Base-by-base conservation (phyloP, 768 basidiomycete genomes). In the Phylloporus scabripes region DNA sequence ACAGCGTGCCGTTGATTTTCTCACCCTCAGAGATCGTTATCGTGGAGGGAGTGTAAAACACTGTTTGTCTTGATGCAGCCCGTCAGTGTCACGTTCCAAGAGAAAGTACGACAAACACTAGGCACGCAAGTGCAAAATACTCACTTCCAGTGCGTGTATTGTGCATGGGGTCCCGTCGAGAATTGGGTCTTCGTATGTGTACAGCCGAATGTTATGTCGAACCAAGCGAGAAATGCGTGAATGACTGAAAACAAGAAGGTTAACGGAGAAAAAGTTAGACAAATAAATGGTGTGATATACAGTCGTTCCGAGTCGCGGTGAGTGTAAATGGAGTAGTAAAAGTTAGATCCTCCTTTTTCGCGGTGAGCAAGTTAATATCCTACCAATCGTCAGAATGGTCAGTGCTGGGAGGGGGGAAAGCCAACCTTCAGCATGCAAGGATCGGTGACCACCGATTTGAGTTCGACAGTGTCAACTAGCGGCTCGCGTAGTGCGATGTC, bases 221-320 rank as follows among this genome's bases (percentile, higher is more conserved):
- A 99, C 96, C 96, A 99, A 29, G 92, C 93, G 43, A 99, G 82
- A 83, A 97, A 96, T 20, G 96, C 96, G 64, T 99, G 96, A 23
- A 92, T 77, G 65, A 94, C 94, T 98, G 49, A 32, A 38, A 42
- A 36, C 53, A 40, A 48, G 23, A 3, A 31, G 36, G 54, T n/a
- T 54, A 28, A 45, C 17, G 5, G 40, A 29, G 10, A 32, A 24
- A 29, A 45, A 41, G 45, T 10, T 14, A 23, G 40, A 29, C 47
- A 46, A 15, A 18, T 33, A 36, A 26, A 18, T 33, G 21, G 37
- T 21, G 37, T 8, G n/a, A 73, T 85, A 53, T 57, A 96, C 94
- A 97, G 64, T 99, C 96, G 62, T 90, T 86, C 48, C 96, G 80
- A 42, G 89, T 92, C 14, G 85, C 85, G 23, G 71, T 80, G 39